A percentile compares a stretch with the other conserved stretches of the same genome.
Evolutionary conservation across 225 moss, liverwort and hornwort species (phyloP).

Genomic region (Polytrichum formosum): DNA sequence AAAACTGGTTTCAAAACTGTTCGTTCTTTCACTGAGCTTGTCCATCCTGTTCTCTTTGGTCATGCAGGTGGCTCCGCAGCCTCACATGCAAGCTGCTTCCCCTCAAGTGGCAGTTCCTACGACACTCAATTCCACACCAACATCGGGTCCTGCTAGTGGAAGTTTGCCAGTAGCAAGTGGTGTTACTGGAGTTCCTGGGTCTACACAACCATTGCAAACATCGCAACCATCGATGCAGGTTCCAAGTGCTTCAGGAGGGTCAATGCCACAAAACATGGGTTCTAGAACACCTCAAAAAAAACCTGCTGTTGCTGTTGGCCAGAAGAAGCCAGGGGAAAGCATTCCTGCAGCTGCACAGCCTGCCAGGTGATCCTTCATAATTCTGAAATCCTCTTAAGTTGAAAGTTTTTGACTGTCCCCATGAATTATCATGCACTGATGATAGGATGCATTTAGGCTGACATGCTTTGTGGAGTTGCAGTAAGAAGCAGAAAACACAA

Average conservation of each 20-base stretch:
- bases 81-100: constrained; percentile 25
- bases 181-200: constrained; percentile 33
- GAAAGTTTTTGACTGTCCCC: background rate
- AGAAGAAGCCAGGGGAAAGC: constrained; percentile 81
- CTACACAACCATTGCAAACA: constrained; percentile 4
- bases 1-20: too few species aligned
- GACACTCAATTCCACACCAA: constrained; percentile 7
- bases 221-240: constrained; percentile 11
- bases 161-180: constrained; percentile 18
- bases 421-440: background rate
- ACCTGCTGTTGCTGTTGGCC: constrained; percentile 51
- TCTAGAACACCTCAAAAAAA: constrained; percentile 77
- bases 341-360: constrained; percentile 58
- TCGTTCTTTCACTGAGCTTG: too few species aligned
- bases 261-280: constrained; percentile 25
- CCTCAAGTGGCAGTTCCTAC: constrained; percentile 8
- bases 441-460: constrained; percentile 2
- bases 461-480: constrained; percentile 40
- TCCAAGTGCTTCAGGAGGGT: constrained; percentile 16
- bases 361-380: constrained; percentile 43
- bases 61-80: constrained; percentile 55
- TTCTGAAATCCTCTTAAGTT: background rate
- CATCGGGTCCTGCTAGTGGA: constrained; percentile 16
- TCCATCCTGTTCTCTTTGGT: background rate
- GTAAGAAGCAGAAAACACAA: constrained; percentile 94